Evolutionary conservation across 768 basidiomycete species (phyloP).

Genomic region (Boletus fagicola): DNA sequence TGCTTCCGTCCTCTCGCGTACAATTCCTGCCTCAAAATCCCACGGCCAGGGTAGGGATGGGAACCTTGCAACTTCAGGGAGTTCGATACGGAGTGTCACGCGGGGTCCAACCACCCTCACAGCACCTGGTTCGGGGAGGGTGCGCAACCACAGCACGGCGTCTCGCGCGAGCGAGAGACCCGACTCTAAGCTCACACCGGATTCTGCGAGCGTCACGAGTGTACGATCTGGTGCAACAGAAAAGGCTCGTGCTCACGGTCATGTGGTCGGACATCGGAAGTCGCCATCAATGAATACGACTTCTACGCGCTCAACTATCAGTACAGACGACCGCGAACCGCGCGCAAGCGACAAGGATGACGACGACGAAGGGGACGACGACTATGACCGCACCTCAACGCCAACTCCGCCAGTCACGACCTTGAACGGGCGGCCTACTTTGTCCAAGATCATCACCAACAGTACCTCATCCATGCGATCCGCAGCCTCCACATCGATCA

Average conservation of each 20-base stretch:
- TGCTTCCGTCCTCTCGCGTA: conserved; percentile 40
- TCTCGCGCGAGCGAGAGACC: conserved; percentile 43
- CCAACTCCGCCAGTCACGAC: conserved; percentile 11
- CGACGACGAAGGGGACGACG: conserved; percentile 9
- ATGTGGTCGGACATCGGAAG: conserved; percentile 19
- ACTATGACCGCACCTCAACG: conserved; percentile 16
- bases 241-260: conserved; percentile 21
- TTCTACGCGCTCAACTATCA: conserved; percentile 1
- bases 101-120: conserved; percentile 37
- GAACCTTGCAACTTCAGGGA: conserved; percentile 26
- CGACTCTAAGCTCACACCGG: conserved; percentile 72
- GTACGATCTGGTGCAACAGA: conserved; percentile 26
- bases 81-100: conserved; percentile 48
- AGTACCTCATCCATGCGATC: conserved; percentile 27
- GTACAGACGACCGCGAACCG: conserved; percentile 1
- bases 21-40: conserved; percentile 24
- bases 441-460: conserved; percentile 29
- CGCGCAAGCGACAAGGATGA: neutral
- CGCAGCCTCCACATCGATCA: conserved; percentile 17
- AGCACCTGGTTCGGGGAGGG: conserved; percentile 15
- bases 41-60: conserved; percentile 24
- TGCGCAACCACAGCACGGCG: conserved; percentile 28
- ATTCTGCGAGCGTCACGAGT: conserved; percentile 29
- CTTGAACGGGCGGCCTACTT: conserved; percentile 25
- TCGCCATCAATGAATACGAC: conserved; percentile 21